Conservation (phyloP, 208 protist genomes). For the Crithidia acanthocephali region DNA sequence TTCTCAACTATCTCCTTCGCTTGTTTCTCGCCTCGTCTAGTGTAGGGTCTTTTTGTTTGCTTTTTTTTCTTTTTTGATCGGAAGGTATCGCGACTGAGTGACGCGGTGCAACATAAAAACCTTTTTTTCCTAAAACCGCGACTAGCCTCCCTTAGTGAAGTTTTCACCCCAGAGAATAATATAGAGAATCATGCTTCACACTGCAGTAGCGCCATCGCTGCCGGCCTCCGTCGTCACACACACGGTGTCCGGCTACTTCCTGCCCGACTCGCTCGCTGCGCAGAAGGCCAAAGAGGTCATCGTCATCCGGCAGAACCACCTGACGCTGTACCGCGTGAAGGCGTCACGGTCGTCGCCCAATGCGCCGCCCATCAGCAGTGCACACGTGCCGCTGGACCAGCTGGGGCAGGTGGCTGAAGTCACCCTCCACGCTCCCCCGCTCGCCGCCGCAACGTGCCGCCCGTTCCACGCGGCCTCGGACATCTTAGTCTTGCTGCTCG, state of each 20-base stretch:
- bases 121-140: no score
- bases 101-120: no score
- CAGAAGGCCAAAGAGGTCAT: constrained; percentile 58
- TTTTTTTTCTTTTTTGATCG: no score
- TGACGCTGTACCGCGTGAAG: constrained; percentile 64
- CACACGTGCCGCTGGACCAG: constrained; percentile 25
- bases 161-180: no score
- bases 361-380: not conserved
- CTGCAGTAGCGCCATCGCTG: constrained; percentile 68
- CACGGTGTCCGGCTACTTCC: constrained; percentile 72
- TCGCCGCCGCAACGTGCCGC: constrained; percentile 54
- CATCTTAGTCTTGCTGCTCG: constrained; percentile 75
- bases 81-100: no score
- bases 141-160: no score
- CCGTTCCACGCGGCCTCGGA: constrained; percentile 60
- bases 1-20: no score
- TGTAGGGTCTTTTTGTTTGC: no score
- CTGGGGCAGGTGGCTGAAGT: constrained; percentile 51
- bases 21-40: no score
- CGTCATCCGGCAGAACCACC: constrained; percentile 69
- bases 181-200: constrained; percentile 90
- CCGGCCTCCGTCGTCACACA: constrained; percentile 79
- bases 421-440: constrained; percentile 67
- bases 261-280: constrained; percentile 34
- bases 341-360: not conserved